A percentile compares a stretch with the other conserved stretches of the same genome.
Conservation (phyloP, 2,329 filamentous ascomycete genomes). For the Chrysosporium keratinophilum region DNA sequence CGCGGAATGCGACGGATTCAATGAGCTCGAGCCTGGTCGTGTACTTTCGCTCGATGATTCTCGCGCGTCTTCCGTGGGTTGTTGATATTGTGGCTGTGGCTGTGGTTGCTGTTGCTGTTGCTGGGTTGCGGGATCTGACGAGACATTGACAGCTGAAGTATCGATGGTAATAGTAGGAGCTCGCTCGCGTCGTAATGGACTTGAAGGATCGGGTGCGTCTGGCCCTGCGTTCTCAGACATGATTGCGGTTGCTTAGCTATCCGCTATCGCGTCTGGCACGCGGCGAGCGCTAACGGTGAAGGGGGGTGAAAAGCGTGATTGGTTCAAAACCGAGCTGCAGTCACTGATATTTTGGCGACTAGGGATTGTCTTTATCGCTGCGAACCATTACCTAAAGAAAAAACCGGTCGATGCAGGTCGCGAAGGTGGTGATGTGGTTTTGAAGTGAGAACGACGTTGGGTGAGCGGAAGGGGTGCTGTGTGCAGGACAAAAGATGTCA, state of each 20-base stretch:
- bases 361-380: not conserved
- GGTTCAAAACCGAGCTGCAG: not conserved
- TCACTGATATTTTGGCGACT: not conserved
- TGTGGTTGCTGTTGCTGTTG: not conserved
- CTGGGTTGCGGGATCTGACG: not conserved
- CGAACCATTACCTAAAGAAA: not conserved
- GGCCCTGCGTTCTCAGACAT: constrained; percentile 12
- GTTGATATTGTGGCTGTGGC: not conserved
- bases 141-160: constrained; percentile 42
- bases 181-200: constrained; percentile 34
- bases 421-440: not conserved
- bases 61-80: not conserved
- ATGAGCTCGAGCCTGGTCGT: not conserved
- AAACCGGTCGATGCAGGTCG: not conserved
- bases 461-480: not conserved
- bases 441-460: not conserved
- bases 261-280: not conserved
- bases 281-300: not conserved
- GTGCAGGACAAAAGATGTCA: not conserved
- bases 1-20: constrained; percentile 1
- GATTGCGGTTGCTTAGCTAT: not conserved
- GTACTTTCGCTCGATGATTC: constrained; percentile 4
- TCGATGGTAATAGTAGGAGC: constrained; percentile 49
- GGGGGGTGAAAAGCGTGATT: not conserved
- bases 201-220: constrained; percentile 23